Evolutionary conservation across 2,329 filamentous ascomycete genomes (phyloP).

Genomic region (Scedosporium boydii): DNA sequence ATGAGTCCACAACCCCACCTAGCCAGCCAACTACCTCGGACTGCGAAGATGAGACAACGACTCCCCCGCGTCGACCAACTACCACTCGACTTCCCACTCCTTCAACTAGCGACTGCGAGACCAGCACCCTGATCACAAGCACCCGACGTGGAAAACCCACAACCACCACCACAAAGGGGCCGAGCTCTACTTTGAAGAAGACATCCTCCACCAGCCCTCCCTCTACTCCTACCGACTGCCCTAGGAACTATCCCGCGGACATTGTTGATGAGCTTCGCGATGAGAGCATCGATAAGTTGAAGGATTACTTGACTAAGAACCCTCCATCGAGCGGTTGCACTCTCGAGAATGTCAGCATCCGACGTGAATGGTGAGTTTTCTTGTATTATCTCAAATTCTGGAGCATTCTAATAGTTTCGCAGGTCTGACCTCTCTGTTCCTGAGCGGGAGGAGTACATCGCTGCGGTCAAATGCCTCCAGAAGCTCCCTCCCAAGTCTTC

Average conservation of each 20-base stretch:
- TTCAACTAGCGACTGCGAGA: neutral
- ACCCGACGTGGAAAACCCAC: neutral
- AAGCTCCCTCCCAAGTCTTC: conserved; percentile 24
- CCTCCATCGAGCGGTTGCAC: conserved; percentile 7
- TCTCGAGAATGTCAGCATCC: conserved; percentile 8
- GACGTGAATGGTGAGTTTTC: neutral
- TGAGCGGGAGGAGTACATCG: conserved; percentile 27
- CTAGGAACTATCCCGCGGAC: conserved; percentile 10
- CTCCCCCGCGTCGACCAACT: no score
- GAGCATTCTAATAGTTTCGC: neutral
- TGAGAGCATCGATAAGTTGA: conserved; percentile 9
- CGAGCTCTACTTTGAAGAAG: neutral
- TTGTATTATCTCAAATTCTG: no score
- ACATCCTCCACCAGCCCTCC: neutral
- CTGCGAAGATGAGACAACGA: neutral
- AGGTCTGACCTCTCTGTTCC: conserved; percentile 13
- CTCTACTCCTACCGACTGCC: neutral
- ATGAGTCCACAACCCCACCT: neutral
- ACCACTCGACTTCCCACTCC: neutral
- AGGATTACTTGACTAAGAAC: conserved; percentile 7
- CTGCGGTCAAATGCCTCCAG: conserved; percentile 34
- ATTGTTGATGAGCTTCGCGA: conserved; percentile 10
- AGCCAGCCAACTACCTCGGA: neutral
- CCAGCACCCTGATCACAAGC: neutral
- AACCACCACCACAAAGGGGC: neutral